Conservation (phyloP, 129 eudicot species). For the Lactuca saligna region DNA sequence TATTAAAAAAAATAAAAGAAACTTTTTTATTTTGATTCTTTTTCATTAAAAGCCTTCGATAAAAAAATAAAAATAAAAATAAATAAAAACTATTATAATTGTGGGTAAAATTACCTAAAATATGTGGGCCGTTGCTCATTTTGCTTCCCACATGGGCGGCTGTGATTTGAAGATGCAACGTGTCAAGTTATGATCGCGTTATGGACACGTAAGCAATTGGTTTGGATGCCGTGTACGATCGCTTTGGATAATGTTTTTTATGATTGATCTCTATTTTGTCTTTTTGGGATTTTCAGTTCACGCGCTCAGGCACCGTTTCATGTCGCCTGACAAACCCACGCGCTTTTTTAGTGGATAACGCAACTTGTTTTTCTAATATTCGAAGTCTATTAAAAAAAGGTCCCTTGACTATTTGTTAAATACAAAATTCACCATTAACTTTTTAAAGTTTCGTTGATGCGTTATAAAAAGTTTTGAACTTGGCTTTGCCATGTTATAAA, state of each 20-base stretch:
- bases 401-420: background rate
- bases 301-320: conserved; percentile 10
- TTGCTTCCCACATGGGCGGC: conserved; percentile 27
- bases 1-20: no score
- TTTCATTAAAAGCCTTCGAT: no score
- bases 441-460: background rate
- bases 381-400: background rate
- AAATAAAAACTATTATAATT: background rate
- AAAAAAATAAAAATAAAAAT: no score
- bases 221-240: conserved; percentile 34
- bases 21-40: no score
- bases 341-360: conserved; percentile 17
- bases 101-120: conserved; percentile 21
- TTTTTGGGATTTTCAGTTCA: background rate
- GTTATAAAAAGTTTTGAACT: no score
- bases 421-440: background rate
- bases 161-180: conserved; percentile 22
- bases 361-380: conserved; percentile 9
- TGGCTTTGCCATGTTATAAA: no score
- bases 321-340: conserved; percentile 15
- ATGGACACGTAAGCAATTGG: conserved; percentile 35
- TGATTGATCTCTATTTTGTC: conserved; percentile 40
- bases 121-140: conserved; percentile 29
- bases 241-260: conserved; percentile 34
- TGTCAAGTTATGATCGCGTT: conserved; percentile 11